Conservation (phyloP, 1,139 yeast genomes). For the Zygosaccharomyces sapae region DNA sequence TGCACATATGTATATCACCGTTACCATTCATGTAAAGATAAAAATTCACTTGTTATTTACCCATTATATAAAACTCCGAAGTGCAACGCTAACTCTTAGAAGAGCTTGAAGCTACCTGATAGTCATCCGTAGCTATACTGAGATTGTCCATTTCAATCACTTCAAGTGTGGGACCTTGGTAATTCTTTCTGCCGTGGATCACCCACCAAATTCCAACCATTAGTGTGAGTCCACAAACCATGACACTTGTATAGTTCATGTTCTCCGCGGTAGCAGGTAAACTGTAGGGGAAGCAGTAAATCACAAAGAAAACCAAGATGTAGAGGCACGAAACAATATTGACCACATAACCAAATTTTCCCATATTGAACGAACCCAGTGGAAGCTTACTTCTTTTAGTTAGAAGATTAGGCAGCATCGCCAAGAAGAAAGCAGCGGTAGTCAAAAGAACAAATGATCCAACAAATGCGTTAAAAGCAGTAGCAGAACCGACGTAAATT, state of each 20-base stretch:
- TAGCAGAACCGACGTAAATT: constrained; percentile 9
- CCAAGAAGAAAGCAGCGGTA: constrained; percentile 7
- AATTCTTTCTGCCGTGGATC: constrained; percentile 8
- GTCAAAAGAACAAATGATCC: constrained; percentile 10
- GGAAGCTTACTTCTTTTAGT: constrained; percentile 5
- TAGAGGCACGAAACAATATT: constrained; percentile 8
- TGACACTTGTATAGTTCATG: constrained; percentile 11
- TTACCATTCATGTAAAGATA: not conserved
- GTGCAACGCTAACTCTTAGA: not conserved
- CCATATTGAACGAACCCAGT: constrained; percentile 7
- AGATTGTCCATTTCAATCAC: not conserved
- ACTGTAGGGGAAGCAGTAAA: constrained; percentile 12
- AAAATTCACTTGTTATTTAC: not conserved
- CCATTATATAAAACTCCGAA: not conserved
- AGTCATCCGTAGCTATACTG: not conserved
- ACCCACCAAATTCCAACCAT: constrained; percentile 13
- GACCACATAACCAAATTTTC: constrained; percentile 8
- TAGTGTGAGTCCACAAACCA: constrained; percentile 8
- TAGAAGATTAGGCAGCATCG: constrained; percentile 7
- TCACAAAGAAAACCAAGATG: constrained; percentile 10
- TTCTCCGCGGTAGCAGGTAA: constrained; percentile 5
- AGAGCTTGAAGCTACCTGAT: not conserved
- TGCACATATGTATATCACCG: not conserved
- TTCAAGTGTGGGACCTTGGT: not conserved
- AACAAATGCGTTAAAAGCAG: constrained; percentile 11